These are phyloP conservation scores for Canna indica DNA, from an alignment of 176 grass and related monocot species.

Conservation along the genomic window DNA sequence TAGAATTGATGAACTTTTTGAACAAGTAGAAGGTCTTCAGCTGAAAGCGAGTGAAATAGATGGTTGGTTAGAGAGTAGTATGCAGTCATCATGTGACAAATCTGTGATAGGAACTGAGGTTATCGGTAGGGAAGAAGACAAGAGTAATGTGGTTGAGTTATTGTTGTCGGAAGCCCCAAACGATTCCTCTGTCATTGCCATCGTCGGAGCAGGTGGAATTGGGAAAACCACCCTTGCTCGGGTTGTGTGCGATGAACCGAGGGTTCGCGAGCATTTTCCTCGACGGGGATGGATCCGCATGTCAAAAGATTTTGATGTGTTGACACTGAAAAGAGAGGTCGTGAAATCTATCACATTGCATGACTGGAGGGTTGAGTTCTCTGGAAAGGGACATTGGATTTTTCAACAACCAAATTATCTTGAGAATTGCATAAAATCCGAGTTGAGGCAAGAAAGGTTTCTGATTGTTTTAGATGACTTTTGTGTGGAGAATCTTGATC, in stretches of 20 bases:
- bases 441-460: slow-evolving; percentile 5
- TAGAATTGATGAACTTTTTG: slow-evolving; percentile 8
- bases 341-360: not conserved
- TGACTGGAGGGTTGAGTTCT: not conserved
- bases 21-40: not conserved
- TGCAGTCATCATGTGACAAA: not conserved
- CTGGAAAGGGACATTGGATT: slow-evolving; percentile 2
- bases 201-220: slow-evolving; percentile 11
- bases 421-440: not conserved
- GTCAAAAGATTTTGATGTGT: slow-evolving; percentile 7
- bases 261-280: slow-evolving; percentile 10
- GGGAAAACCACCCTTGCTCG: slow-evolving; percentile 17
- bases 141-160: slow-evolving; percentile 1
- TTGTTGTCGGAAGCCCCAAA: not conserved
- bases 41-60: not conserved
- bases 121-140: slow-evolving; percentile 18
- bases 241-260: slow-evolving; percentile 1
- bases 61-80: not conserved
- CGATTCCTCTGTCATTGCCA: slow-evolving; percentile 4
- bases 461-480: slow-evolving; percentile 44
- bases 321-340: not conserved
- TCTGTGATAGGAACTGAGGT: not conserved
- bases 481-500: not conserved
- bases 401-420: not conserved
- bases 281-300: slow-evolving; percentile 9